These are phyloP conservation scores for Ogataea haglerorum DNA, from an alignment of 805 yeast species.

Conservation along the genomic window DNA sequence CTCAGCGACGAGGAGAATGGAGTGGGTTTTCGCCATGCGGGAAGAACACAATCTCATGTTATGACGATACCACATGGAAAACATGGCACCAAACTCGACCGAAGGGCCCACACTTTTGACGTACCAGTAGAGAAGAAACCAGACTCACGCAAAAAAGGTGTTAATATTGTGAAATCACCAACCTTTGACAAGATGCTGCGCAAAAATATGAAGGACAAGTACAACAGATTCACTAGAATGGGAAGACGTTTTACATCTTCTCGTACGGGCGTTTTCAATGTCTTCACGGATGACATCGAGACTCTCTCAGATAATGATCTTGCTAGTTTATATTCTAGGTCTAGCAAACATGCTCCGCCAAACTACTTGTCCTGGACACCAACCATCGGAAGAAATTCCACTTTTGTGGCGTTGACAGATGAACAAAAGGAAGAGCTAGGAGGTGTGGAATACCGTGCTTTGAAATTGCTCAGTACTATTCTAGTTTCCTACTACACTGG, in stretches of 20 bases:
- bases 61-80: slow-evolving; percentile 29
- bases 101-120: slow-evolving; percentile 50
- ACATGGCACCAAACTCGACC: slow-evolving; percentile 30
- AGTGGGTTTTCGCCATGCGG: slow-evolving; percentile 17
- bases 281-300: background rate
- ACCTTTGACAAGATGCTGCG: slow-evolving; percentile 43
- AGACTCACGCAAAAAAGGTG: slow-evolving; percentile 10
- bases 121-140: slow-evolving; percentile 16
- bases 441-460: slow-evolving; percentile 93
- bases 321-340: slow-evolving; percentile 23
- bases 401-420: slow-evolving; percentile 76
- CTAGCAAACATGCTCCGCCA: slow-evolving; percentile 35
- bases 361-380: slow-evolving; percentile 88
- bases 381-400: slow-evolving; percentile 88
- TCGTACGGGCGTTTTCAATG: background rate
- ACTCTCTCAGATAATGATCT: slow-evolving; percentile 31
- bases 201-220: slow-evolving; percentile 24
- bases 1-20: slow-evolving; percentile 13
- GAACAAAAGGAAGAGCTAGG: slow-evolving; percentile 92
- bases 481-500: slow-evolving; percentile 70
- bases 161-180: slow-evolving; percentile 37
- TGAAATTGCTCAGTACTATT: slow-evolving; percentile 68
- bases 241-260: slow-evolving; percentile 25
- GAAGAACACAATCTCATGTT: slow-evolving; percentile 27
- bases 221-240: slow-evolving; percentile 18